A percentile compares a stretch with the other conserved stretches of the same genome.
These are phyloP conservation scores for Boletus subparvulus DNA, from an alignment of 768 basidiomycete species.

Conservation along the genomic window DNA sequence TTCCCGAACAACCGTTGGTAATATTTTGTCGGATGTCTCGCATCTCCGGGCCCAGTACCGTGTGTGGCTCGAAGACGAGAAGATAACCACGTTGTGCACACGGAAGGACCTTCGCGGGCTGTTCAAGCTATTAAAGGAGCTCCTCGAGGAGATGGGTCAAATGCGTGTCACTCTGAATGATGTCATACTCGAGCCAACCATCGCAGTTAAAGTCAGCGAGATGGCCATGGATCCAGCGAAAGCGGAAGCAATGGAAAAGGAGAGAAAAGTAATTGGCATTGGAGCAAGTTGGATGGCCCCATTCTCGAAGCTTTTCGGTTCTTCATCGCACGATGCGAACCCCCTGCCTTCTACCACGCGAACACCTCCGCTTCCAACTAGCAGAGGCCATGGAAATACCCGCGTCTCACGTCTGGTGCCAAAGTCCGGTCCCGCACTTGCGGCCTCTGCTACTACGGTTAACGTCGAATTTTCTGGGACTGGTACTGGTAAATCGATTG, in stretches of 20 bases:
- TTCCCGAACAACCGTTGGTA: slow-evolving; percentile 75
- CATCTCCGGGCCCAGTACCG: slow-evolving; percentile 75
- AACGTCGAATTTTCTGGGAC: slow-evolving; percentile 92
- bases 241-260: slow-evolving; percentile 41
- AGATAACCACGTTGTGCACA: slow-evolving; percentile 56
- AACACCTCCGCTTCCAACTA: slow-evolving; percentile 30
- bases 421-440: slow-evolving; percentile 81
- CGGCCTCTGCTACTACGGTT: slow-evolving; percentile 88
- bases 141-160: slow-evolving; percentile 79
- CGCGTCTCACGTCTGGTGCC: slow-evolving; percentile 56
- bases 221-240: slow-evolving; percentile 61
- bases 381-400: slow-evolving; percentile 21
- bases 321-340: slow-evolving; percentile 30
- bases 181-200: slow-evolving; percentile 81
- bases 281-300: slow-evolving; percentile 79
- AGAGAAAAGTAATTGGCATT: slow-evolving; percentile 26
- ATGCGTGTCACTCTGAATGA: slow-evolving; percentile 85
- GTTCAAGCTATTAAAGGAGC: slow-evolving; percentile 82
- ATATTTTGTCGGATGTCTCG: slow-evolving; percentile 68
- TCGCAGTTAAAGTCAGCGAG: slow-evolving; percentile 71
- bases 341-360: slow-evolving; percentile 12
- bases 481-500: slow-evolving; percentile 57
- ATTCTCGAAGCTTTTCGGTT: slow-evolving; percentile 75
- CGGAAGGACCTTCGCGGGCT: slow-evolving; percentile 80
- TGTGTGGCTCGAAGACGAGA: slow-evolving; percentile 71